These are phyloP conservation scores for Misopates orontium DNA, from an alignment of 257 asterid species.

Conservation along the genomic window DNA sequence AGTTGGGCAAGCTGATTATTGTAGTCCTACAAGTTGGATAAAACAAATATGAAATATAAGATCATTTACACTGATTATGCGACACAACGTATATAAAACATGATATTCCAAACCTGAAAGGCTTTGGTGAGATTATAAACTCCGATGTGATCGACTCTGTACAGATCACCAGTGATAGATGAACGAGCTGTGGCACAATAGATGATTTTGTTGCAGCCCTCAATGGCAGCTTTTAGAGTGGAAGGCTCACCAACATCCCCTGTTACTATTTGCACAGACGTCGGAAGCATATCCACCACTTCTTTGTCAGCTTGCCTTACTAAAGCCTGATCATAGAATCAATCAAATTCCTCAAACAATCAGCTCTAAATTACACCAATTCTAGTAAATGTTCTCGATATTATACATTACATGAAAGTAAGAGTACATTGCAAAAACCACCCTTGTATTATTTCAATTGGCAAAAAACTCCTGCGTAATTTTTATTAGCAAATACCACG, in stretches of 20 bases:
- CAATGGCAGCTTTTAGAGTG: conserved; percentile 65
- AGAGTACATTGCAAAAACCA: too few relatives aligned
- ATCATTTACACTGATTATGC: too few relatives aligned
- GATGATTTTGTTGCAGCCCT: conserved; percentile 89
- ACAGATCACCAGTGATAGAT: conserved; percentile 83
- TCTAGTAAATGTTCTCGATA: not conserved
- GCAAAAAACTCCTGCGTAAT: too few relatives aligned
- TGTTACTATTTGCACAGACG: conserved; percentile 75
- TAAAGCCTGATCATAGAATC: conserved; percentile 57
- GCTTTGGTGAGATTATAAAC: conserved; percentile 90
- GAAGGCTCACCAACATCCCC: conserved; percentile 96
- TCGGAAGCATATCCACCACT: conserved; percentile 83
- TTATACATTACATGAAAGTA: not conserved
- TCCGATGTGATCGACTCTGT: conserved; percentile 91
- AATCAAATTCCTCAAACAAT: not conserved
- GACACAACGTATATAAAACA: too few relatives aligned
- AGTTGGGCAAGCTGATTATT: conserved; percentile 88
- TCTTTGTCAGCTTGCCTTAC: conserved; percentile 80
- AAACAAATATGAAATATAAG: not conserved
- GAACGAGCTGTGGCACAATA: conserved; percentile 98
- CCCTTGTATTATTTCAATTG: too few relatives aligned
- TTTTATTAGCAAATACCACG: too few relatives aligned
- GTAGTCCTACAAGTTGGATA: conserved; percentile 60
- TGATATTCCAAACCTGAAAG: conserved; percentile 62
- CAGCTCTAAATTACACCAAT: not conserved